A percentile compares a stretch with the other conserved stretches of the same genome.
Conservation (phyloP, 108 stramenopile genomes). For the Conticribra weissflogii region DNA sequence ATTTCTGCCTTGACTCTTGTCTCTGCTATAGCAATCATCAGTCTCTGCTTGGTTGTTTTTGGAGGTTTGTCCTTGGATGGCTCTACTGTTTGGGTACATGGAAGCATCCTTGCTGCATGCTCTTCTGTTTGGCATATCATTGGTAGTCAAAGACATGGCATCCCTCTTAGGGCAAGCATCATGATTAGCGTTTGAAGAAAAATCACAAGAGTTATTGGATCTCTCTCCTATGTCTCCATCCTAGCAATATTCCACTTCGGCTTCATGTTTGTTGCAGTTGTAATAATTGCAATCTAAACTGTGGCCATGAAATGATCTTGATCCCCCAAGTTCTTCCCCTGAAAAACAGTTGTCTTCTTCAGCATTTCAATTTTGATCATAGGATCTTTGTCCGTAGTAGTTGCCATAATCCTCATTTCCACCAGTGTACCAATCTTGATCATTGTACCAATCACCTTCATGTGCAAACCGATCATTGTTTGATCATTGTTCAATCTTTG, state of each 20-base stretch:
- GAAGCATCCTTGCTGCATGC: background rate
- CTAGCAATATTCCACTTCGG: background rate
- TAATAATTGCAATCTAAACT: background rate
- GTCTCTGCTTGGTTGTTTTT: background rate
- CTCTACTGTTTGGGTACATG: background rate
- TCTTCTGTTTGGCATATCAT: background rate
- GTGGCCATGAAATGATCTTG: background rate
- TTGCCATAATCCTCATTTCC: background rate
- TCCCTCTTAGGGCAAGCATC: background rate
- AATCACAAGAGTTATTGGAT: slow-evolving; percentile 4
- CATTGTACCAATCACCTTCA: background rate
- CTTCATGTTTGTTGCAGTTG: background rate
- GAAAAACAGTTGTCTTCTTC: background rate
- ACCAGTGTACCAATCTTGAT: background rate
- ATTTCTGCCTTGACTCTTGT: background rate
- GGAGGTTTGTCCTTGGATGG: background rate
- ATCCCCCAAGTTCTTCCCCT: background rate
- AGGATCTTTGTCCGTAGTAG: background rate
- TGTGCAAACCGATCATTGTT: background rate
- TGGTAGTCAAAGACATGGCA: background rate
- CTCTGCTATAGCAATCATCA: background rate
- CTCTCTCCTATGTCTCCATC: background rate
- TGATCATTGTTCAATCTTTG: too few relatives aligned
- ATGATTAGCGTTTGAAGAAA: background rate
- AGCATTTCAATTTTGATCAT: too few relatives aligned